Conservation (phyloP, 1,284 basidiomycete genomes). For the Butyriboletus regius region DNA sequence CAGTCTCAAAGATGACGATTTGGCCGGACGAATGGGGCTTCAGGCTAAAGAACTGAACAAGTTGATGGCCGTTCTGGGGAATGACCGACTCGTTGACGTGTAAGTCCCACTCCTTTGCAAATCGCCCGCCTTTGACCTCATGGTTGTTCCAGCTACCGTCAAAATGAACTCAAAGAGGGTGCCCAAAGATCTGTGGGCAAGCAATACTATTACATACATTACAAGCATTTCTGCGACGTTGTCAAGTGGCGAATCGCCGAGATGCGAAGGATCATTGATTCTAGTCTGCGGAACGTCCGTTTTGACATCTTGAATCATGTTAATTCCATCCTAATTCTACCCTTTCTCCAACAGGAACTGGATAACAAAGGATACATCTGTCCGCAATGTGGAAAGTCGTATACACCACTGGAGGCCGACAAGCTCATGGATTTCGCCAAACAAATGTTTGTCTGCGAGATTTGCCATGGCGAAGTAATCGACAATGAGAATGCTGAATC, state of each 20-base stretch:
- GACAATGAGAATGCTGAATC: slow-evolving; percentile 89
- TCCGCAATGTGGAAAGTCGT: slow-evolving; percentile 78
- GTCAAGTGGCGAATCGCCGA: slow-evolving; percentile 96
- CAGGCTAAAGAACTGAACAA: slow-evolving; percentile 91
- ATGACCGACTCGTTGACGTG: slow-evolving; percentile 80
- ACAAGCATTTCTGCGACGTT: slow-evolving; percentile 90
- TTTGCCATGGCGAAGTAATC: slow-evolving; percentile 71
- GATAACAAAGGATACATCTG: slow-evolving; percentile 96
- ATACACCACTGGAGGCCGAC: slow-evolving; percentile 80
- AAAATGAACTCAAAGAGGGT: slow-evolving; percentile 79
- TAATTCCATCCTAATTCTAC: neutral
- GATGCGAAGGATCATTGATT: slow-evolving; percentile 86
- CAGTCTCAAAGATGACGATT: slow-evolving; percentile 85
- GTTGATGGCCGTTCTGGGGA: slow-evolving; percentile 78
- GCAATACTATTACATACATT: slow-evolving; percentile 95
- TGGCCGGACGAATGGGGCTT: slow-evolving; percentile 80
- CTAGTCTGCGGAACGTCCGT: slow-evolving; percentile 72
- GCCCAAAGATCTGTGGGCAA: slow-evolving; percentile 71
- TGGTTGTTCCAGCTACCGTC: slow-evolving; percentile 55
- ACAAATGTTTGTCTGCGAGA: slow-evolving; percentile 67
- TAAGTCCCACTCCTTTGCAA: slow-evolving; percentile 37
- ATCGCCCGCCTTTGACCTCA: slow-evolving; percentile 6
- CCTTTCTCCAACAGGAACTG: slow-evolving; percentile 58
- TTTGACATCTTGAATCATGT: neutral
- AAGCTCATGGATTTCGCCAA: slow-evolving; percentile 66